Conservation (phyloP, 129 eudicot genomes). For the Arctium lappa region DNA sequence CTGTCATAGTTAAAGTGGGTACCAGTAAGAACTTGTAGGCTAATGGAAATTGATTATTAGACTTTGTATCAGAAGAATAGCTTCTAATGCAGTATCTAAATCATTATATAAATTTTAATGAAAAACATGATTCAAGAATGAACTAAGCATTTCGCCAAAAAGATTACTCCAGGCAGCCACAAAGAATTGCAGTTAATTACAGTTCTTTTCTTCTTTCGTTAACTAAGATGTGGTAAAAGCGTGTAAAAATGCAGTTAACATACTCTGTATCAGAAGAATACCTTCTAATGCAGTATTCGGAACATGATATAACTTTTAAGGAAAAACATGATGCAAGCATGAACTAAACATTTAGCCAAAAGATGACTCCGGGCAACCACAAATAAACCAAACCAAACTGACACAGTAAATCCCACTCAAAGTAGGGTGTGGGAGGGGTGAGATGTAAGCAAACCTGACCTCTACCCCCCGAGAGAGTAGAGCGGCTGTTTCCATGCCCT, state of each 20-base stretch:
- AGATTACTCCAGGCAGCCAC: background rate
- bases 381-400: background rate
- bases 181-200: background rate
- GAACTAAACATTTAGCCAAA: background rate
- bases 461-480: background rate
- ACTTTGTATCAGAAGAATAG: slow-evolving; percentile 5
- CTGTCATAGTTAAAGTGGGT: slow-evolving; percentile 42
- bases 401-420: background rate
- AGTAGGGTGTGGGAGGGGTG: background rate
- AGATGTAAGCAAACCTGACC: background rate
- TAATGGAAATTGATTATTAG: background rate
- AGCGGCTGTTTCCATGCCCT: background rate
- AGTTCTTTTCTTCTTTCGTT: background rate
- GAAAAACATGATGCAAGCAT: background rate
- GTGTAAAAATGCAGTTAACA: slow-evolving; percentile 5
- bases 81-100: background rate
- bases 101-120: background rate
- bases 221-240: background rate
- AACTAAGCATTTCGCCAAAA: background rate
- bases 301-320: background rate
- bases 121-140: background rate
- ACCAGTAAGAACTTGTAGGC: background rate
- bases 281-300: background rate
- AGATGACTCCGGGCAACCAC: background rate
- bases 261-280: slow-evolving; percentile 1